These are phyloP conservation scores for Leccinum huronense DNA, from an alignment of 1,284 basidiomycete genomes.

Conservation along the genomic window DNA sequence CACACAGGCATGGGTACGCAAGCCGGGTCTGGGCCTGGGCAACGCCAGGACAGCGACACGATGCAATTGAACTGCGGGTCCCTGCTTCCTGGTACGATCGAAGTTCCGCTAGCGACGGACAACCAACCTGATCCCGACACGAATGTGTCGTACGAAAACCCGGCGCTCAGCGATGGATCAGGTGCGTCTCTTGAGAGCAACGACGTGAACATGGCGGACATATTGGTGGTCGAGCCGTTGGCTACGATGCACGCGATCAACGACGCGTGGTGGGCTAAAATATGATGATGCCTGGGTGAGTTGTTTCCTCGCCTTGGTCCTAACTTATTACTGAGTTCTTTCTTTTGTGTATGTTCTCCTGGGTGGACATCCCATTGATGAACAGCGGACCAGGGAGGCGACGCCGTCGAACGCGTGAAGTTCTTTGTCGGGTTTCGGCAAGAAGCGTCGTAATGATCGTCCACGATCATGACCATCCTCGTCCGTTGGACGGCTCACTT, in stretches of 20 bases:
- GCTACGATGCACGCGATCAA: slow-evolving; percentile 72
- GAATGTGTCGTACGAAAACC: slow-evolving; percentile 35
- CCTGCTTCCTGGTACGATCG: background rate
- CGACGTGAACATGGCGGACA: slow-evolving; percentile 40
- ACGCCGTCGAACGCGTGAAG: slow-evolving; percentile 80
- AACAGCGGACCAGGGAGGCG: slow-evolving; percentile 60
- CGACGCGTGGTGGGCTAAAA: slow-evolving; percentile 66
- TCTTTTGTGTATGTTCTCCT: slow-evolving; percentile 28
- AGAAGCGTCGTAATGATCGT: slow-evolving; percentile 68
- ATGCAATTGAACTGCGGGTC: slow-evolving; percentile 24
- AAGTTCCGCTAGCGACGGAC: background rate
- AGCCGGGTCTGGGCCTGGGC: slow-evolving; percentile 12
- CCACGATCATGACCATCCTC: background rate
- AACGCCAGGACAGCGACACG: slow-evolving; percentile 12
- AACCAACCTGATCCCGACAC: slow-evolving; percentile 34
- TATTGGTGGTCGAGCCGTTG: slow-evolving; percentile 55
- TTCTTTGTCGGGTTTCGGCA: slow-evolving; percentile 75
- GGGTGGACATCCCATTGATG: slow-evolving; percentile 34
- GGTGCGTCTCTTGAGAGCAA: slow-evolving; percentile 21
- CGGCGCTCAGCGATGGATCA: background rate
- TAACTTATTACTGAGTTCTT: background rate
- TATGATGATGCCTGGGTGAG: slow-evolving; percentile 79
- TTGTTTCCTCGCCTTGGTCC: background rate
- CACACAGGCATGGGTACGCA: slow-evolving; percentile 6
- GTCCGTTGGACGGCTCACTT: background rate